These are phyloP conservation scores for Hura crepitans DNA, from an alignment of 441 rosid species.

Conservation along the genomic window DNA sequence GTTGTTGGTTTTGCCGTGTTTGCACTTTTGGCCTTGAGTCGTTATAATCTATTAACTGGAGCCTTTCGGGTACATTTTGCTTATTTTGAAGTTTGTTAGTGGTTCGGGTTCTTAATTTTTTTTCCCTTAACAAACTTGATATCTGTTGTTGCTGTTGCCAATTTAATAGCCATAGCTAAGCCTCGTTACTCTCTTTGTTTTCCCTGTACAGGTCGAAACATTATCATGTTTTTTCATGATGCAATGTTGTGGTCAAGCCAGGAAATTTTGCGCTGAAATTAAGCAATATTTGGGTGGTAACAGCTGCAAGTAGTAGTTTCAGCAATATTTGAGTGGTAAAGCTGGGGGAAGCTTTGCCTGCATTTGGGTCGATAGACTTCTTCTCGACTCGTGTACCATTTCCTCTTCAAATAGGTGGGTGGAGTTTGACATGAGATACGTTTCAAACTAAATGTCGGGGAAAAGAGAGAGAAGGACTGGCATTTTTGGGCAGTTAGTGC, in stretches of 20 bases:
- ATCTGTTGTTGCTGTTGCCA: background rate
- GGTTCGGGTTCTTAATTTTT: background rate
- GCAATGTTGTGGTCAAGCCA: conserved; percentile 1
- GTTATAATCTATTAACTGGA: background rate
- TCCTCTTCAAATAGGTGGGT: conserved; percentile 22
- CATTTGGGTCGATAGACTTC: background rate
- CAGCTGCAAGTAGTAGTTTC: conserved; percentile 18
- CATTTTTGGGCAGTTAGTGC: conserved; percentile 53
- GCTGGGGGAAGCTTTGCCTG: too few species aligned
- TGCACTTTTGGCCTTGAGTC: background rate
- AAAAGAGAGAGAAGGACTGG: conserved; percentile 38
- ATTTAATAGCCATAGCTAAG: background rate
- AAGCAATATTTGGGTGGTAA: background rate
- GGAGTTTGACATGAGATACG: conserved; percentile 20
- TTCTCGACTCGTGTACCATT: conserved; percentile 57
- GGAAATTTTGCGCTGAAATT: conserved; percentile 1
- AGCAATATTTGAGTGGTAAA: too few species aligned
- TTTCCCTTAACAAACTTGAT: background rate
- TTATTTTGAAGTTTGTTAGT: background rate
- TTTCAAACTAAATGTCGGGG: conserved; percentile 37
- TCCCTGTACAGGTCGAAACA: background rate
- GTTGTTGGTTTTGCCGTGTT: background rate
- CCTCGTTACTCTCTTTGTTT: background rate
- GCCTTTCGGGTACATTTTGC: background rate
- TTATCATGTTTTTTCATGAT: background rate